These are phyloP conservation scores for Colletotrichum siamense DNA, from an alignment of 2,329 filamentous ascomycete genomes.

Conservation along the genomic window DNA sequence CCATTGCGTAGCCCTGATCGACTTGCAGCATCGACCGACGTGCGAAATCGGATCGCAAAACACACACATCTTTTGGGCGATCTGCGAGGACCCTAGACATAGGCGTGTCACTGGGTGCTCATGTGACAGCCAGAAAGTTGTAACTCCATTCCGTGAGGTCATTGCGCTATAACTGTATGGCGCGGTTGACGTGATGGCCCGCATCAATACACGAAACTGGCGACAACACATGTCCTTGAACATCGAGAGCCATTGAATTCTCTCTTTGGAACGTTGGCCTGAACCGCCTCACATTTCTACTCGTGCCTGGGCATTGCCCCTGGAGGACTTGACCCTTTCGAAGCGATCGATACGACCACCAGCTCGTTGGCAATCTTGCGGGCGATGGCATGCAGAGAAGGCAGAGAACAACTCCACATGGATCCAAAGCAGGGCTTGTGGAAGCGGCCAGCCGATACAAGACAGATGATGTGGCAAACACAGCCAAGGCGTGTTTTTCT, in stretches of 20 bases:
- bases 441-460: background rate
- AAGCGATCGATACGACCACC: background rate
- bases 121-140: background rate
- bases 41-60: background rate
- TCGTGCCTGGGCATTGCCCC: background rate
- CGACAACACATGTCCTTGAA: background rate
- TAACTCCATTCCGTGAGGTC: background rate
- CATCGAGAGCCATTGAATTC: background rate
- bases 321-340: background rate
- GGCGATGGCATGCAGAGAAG: constrained; percentile 5
- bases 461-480: constrained; percentile 14
- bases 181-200: background rate
- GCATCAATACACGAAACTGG: background rate
- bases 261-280: background rate
- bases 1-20: background rate
- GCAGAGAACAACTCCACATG: background rate
- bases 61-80: background rate
- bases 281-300: background rate
- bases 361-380: background rate
- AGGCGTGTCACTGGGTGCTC: background rate
- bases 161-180: background rate
- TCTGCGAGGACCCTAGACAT: background rate
- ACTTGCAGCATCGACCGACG: background rate
- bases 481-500: background rate
- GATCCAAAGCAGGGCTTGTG: background rate